Evolutionary conservation across 1,284 basidiomycete species (phyloP).

Genomic region (Pyrrhoderma lamaoense): DNA sequence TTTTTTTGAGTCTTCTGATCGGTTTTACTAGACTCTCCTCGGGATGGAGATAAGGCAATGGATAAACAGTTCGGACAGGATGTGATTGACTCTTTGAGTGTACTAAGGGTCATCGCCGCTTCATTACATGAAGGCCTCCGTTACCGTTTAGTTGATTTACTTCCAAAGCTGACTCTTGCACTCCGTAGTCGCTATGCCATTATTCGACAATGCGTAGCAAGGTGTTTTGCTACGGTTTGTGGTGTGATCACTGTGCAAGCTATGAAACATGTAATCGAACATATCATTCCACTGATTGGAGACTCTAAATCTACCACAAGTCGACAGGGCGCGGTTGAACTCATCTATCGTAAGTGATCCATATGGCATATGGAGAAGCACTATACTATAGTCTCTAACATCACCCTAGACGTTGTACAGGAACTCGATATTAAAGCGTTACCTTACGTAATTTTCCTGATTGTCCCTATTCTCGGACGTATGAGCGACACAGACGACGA

Average conservation of each 20-base stretch:
- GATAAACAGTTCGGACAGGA: conserved; percentile 80
- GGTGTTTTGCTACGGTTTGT: conserved; percentile 84
- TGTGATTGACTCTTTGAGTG: conserved; percentile 88
- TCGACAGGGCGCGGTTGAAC: conserved; percentile 86
- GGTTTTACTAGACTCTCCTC: conserved; percentile 37
- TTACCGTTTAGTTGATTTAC: conserved; percentile 60
- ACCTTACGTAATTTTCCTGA: conserved; percentile 95
- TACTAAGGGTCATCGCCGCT: conserved; percentile 77
- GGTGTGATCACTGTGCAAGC: conserved; percentile 78
- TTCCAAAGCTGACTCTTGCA: conserved; percentile 71
- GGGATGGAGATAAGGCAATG: conserved; percentile 54
- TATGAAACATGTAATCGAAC: conserved; percentile 85
- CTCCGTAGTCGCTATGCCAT: conserved; percentile 84
- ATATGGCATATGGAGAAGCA: background rate
- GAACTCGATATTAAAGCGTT: conserved; percentile 90
- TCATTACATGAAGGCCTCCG: conserved; percentile 70
- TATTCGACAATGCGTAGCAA: conserved; percentile 81
- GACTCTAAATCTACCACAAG: conserved; percentile 75
- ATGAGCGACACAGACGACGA: conserved; percentile 96
- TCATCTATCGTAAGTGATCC: conserved; percentile 74
- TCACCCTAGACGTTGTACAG: conserved; percentile 75
- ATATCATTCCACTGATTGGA: conserved; percentile 78
- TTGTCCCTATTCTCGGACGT: conserved; percentile 92
- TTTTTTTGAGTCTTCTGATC: conserved; percentile 9
- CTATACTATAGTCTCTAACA: conserved; percentile 13